Base-by-base conservation (phyloP, 208 protist genomes). In the Crithidia bombi region DNA sequence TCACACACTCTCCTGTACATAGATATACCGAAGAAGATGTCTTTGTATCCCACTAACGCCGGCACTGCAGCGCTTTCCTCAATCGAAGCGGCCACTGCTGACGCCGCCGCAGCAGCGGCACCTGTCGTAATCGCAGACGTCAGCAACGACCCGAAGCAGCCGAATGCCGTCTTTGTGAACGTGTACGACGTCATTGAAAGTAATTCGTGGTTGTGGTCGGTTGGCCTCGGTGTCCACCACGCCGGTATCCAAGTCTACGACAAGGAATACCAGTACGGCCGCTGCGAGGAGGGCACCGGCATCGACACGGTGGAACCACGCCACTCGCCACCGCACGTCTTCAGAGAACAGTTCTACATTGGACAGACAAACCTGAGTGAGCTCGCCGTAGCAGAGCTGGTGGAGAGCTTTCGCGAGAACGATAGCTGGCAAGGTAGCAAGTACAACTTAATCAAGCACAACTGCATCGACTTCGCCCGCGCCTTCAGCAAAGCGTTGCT, bases 401-500 rank as follows among this genome's bases (percentile, higher is more conserved):
- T 90, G 14, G 39, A 61, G 30, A 58, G 62, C 39, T 62, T 90
- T 33, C 62, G 61, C 39, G 35, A 51, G 25, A 67, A 85, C 25
- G 25, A 43, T 6, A 21, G 33, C 12, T 95, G 83, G 85, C 70
- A 64, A 35, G 87, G 82, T 39, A 65, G 3, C 2, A 52, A 72
- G 21, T 95, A 95, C 57, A 79, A 92, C 38, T 50, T 93, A n/a
- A 56, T 92, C 5, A 39, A 63, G 30, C 78, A 89, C 81, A 95
- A 95, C 78, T 95, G 90, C 73, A 78, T 89, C 38, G 64, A 86
- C 74, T 95, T 93, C 50, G 72, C 83, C 0, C 77, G 79, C 65
- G 56, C 55, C 14, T 74, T 92, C 21, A 75, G 74, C 6, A 30
- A 30, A 36, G 69, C 58, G 7, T 76, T 95, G 36, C 67, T 91